These are phyloP conservation scores for Phialophora expanda DNA, from an alignment of 2,329 filamentous ascomycete genomes.

Conservation along the genomic window DNA sequence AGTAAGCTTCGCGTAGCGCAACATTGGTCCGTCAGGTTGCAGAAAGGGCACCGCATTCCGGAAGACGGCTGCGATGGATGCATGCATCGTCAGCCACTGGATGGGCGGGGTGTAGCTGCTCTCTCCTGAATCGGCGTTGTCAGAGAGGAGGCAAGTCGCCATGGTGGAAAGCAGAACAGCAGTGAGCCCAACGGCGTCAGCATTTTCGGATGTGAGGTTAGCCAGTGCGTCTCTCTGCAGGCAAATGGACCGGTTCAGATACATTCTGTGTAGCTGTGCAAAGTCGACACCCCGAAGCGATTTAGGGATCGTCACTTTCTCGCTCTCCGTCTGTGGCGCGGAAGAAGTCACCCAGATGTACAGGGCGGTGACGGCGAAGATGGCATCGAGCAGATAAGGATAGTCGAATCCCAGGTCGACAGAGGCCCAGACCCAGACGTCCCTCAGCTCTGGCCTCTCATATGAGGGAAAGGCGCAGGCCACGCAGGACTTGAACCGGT, in stretches of 20 bases:
- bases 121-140: conserved; percentile 40
- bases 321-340: background rate
- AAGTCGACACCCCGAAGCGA: conserved; percentile 20
- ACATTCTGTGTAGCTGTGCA: conserved; percentile 25
- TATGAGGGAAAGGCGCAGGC: conserved; percentile 17
- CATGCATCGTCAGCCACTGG: conserved; percentile 44
- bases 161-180: conserved; percentile 41
- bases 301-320: conserved; percentile 5
- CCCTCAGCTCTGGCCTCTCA: conserved; percentile 7
- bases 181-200: conserved; percentile 42
- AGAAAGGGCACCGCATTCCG: conserved; percentile 34
- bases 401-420: conserved; percentile 18
- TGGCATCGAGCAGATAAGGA: conserved; percentile 22
- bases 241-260: conserved; percentile 39
- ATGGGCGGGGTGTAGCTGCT: conserved; percentile 42
- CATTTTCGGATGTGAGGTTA: conserved; percentile 39
- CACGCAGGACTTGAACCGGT: conserved; percentile 26
- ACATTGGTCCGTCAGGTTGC: conserved; percentile 35
- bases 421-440: conserved; percentile 15
- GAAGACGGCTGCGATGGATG: conserved; percentile 41
- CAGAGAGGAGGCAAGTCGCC: conserved; percentile 37
- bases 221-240: conserved; percentile 42
- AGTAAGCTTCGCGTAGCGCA: conserved; percentile 38
- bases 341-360: conserved; percentile 20
- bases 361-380: conserved; percentile 26